Evolutionary conservation across 352 stramenopile genomes (phyloP), one percentile per base, ranked within the genome.

Genomic region (Globisporangium recalcitrans): DNA sequence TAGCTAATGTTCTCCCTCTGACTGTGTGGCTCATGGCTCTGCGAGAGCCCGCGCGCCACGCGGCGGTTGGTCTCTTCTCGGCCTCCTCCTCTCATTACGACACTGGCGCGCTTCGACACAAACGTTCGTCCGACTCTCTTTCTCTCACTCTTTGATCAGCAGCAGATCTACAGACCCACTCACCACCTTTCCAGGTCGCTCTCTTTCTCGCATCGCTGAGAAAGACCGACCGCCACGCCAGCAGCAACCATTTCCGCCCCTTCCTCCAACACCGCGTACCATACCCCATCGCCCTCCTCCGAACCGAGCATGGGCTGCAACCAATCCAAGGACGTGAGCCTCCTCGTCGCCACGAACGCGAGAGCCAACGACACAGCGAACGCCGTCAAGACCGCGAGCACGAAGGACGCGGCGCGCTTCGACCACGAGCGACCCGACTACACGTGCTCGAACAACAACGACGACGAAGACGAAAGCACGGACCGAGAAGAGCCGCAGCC

Each of bases 271-370:
- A 27, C 42, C 57, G 36, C 19, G 34, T 22, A 22, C 19, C 27
- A 19, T 2, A 14, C n/a, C 14, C 7, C 32, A 26, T 13, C 27
- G 26, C 8, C 27, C 6, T 34, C 44, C 14, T 19, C 44, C 11
- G 26, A 52, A 38, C 34, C 58, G 16, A 52, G 32, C 52, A 90
- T 90, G 81, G 81, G 81, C 24, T 90, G 81, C 69, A 74, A 64
- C 63, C 55, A 90, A 64, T 90, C 81, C 53, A 90, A 81, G 62
- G 70, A 72, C 53, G 31, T 44, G 19, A 26, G 21, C 49, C 47
- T 61, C 47, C 27, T 52, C 19, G 42, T 16, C 38, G 9, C 47
- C 38, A 46, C 24, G 14, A 61, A 10, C 22, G 32, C 29, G 9
- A 51, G 26, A 21, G 42, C 21, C 8, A 51, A 24, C 44, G 29